These are phyloP conservation scores for Metarhizium album DNA, from an alignment of 2,329 filamentous ascomycete genomes.

Conservation along the genomic window DNA sequence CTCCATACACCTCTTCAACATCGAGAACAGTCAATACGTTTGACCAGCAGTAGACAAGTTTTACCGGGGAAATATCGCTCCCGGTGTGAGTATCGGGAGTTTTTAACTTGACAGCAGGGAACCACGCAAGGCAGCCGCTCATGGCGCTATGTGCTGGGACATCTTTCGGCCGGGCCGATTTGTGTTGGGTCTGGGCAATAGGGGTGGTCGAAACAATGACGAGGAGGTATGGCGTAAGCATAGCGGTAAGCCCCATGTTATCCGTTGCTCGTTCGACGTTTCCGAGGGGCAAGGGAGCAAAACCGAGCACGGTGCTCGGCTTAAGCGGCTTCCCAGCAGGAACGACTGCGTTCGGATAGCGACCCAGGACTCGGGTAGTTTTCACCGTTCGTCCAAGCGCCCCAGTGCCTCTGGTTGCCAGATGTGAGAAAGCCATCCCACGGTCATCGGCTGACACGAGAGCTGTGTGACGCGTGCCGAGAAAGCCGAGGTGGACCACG, in stretches of 20 bases:
- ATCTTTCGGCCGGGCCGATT: slow-evolving; percentile 83
- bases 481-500: slow-evolving; percentile 85
- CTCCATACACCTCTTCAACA: slow-evolving; percentile 59
- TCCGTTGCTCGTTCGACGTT: slow-evolving; percentile 88
- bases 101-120: slow-evolving; percentile 89
- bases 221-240: slow-evolving; percentile 88
- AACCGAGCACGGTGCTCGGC: slow-evolving; percentile 88
- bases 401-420: slow-evolving; percentile 84
- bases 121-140: slow-evolving; percentile 93
- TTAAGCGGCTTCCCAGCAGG: slow-evolving; percentile 59
- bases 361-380: slow-evolving; percentile 79
- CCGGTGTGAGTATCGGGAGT: slow-evolving; percentile 55
- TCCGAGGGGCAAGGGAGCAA: slow-evolving; percentile 82
- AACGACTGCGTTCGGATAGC: slow-evolving; percentile 68
- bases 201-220: slow-evolving; percentile 97
- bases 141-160: slow-evolving; percentile 81
- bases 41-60: slow-evolving; percentile 96
- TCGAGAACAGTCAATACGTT: slow-evolving; percentile 93
- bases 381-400: slow-evolving; percentile 77
- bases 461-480: slow-evolving; percentile 87
- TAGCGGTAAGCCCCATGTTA: slow-evolving; percentile 78
- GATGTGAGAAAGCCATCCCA: slow-evolving; percentile 96
- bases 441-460: slow-evolving; percentile 88
- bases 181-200: slow-evolving; percentile 91
- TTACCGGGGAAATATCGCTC: slow-evolving; percentile 64